Conservation (phyloP, 345 rosid genomes). For the Euphorbia tirucalli region DNA sequence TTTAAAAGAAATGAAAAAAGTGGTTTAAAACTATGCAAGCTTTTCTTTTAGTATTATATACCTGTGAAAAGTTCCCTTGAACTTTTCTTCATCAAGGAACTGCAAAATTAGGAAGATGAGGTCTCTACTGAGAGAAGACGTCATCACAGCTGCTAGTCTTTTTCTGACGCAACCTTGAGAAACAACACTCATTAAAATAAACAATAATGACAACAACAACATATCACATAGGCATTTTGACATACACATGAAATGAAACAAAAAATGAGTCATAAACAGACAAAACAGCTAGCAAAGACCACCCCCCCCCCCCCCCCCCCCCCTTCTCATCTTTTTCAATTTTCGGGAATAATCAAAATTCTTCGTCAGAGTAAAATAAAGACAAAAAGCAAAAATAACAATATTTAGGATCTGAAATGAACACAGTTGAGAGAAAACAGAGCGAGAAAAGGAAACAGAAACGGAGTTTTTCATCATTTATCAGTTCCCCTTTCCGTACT, state of each 20-base stretch:
- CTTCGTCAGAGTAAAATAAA: not conserved
- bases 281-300: conserved; percentile 2
- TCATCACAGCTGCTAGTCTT: conserved; percentile 22
- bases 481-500: too few relatives aligned
- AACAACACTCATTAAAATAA: conserved; percentile 6
- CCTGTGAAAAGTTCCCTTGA: conserved; percentile 37
- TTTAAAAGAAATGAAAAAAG: not conserved
- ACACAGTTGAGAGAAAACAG: not conserved
- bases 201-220: not conserved
- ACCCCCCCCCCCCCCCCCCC: too few relatives aligned
- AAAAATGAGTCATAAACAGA: conserved; percentile 5
- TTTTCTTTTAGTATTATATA: conserved; percentile 5
- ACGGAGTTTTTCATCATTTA: too few relatives aligned
- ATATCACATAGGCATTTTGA: not conserved
- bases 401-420: not conserved
- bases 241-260: not conserved
- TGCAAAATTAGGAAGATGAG: conserved; percentile 42
- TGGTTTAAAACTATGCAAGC: not conserved
- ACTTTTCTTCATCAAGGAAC: conserved; percentile 44
- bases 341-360: too few relatives aligned
- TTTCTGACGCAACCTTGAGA: conserved; percentile 13
- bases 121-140: conserved; percentile 39
- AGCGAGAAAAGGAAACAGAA: too few relatives aligned
- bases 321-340: too few relatives aligned
- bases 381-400: not conserved